These are phyloP conservation scores for Tremellales sp. DNA, from an alignment of 1,284 basidiomycete species.

Conservation along the genomic window DNA sequence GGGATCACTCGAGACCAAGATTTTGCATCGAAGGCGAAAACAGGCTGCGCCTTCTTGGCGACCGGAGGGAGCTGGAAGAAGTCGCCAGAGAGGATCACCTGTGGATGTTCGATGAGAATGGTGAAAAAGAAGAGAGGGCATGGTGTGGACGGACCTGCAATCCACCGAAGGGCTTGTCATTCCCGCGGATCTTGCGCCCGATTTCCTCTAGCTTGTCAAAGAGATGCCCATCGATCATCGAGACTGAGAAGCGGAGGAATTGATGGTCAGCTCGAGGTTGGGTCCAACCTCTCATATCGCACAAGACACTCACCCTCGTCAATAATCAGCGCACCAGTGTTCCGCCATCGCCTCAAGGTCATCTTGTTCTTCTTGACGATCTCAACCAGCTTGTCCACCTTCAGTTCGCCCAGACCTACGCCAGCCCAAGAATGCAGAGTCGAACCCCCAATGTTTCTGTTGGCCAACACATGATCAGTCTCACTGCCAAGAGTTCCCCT, in stretches of 20 bases:
- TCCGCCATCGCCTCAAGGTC: conserved; percentile 54
- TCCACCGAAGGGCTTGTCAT: conserved; percentile 73
- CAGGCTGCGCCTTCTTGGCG: conserved; percentile 58
- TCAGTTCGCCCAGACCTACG: conserved; percentile 53
- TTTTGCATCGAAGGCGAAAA: conserved; percentile 34
- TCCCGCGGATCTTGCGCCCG: conserved; percentile 60
- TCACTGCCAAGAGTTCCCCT: neutral
- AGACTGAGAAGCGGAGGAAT: no score
- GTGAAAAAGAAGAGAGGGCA: neutral
- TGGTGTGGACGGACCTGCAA: conserved; percentile 61
- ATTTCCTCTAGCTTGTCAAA: conserved; percentile 83
- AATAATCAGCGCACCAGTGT: conserved; percentile 59
- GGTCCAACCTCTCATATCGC: no score
- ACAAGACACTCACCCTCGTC: conserved; percentile 61
- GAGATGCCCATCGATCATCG: conserved; percentile 58
- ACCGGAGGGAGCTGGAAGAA: conserved; percentile 97
- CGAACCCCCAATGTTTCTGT: conserved; percentile 60
- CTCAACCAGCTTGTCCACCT: conserved; percentile 43
- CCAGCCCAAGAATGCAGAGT: conserved; percentile 58
- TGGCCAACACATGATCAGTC: neutral
- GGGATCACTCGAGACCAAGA: conserved; percentile 27
- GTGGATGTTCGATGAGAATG: conserved; percentile 23
- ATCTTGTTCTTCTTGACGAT: conserved; percentile 48
- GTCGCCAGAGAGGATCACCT: conserved; percentile 88
- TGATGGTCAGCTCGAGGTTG: no score